Conservation (phyloP, 2,329 filamentous ascomycete species). For the Hypoxylon sp. region DNA sequence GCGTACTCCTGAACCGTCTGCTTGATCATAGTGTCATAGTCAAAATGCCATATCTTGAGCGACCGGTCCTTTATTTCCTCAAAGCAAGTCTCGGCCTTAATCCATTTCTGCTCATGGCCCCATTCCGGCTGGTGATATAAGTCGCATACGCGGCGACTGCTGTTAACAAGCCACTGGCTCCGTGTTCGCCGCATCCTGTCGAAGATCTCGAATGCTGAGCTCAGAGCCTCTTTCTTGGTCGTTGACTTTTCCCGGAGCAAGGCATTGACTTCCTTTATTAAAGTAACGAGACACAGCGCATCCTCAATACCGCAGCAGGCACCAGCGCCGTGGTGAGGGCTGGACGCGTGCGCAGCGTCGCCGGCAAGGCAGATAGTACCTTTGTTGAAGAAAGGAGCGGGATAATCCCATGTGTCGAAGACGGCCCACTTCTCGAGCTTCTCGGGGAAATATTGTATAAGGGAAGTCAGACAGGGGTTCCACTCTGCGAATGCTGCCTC, state of each 20-base stretch:
- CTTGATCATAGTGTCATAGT: constrained; percentile 43
- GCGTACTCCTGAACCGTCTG: constrained; percentile 37
- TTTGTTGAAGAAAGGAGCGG: constrained; percentile 40
- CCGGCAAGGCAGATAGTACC: constrained; percentile 45
- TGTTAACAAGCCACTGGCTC: constrained; percentile 48
- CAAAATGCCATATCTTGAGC: constrained; percentile 47
- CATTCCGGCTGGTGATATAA: constrained; percentile 45
- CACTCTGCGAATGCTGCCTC: constrained; percentile 40
- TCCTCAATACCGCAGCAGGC: constrained; percentile 57
- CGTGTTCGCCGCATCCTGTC: constrained; percentile 40
- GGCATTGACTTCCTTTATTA: constrained; percentile 56
- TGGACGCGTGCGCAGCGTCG: constrained; percentile 48
- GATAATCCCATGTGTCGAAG: constrained; percentile 48
- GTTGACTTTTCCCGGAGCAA: constrained; percentile 16
- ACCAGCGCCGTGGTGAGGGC: constrained; percentile 47
- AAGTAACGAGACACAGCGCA: constrained; percentile 60
- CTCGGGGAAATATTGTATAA: constrained; percentile 45
- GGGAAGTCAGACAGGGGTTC: constrained; percentile 40
- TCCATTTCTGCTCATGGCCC: constrained; percentile 39
- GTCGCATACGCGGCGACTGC: constrained; percentile 46
- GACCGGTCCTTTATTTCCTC: constrained; percentile 46
- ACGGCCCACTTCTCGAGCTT: constrained; percentile 48
- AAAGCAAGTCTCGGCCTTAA: constrained; percentile 46
- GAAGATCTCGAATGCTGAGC: constrained; percentile 40
- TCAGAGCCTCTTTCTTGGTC: constrained; percentile 33